Base-by-base conservation (phyloP, 75 land plant species). In the Adiantum capillusveneris region DNA sequence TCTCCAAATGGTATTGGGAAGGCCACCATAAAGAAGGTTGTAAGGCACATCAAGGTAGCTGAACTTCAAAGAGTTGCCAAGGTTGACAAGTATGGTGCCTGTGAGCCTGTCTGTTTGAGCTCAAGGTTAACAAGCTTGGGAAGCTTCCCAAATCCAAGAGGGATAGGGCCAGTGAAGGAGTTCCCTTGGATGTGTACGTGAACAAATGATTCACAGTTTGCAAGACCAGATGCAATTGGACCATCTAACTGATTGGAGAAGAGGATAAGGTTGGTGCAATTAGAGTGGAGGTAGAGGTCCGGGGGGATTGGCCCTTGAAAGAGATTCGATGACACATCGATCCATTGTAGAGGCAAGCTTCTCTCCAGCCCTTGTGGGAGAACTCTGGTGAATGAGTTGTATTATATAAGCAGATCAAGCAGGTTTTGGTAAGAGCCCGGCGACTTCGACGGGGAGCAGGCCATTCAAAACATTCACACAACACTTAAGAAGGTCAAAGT, bases 251-350 rank as follows among this genome's bases (percentile, higher is more conserved):
- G 30, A 39, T 84, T 84, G 14, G 84, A 81, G 74, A 84, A 84
- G 39, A 84, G 39, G n/a, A 80, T 70, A 62, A 84, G 70, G 57
- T 72, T 81, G 49, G 21, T 36, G 2, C 81, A 71, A 37, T 29
- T 25, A 1, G 85, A 85, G n/a, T 70, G 70, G 2, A 45, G 12
- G 64, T 84, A 84, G 22, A 84, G 68, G 16, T 56, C 79, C 25
- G 78, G 27, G 88, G 88, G 29, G 81, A 59, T 26, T 31, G 49
- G 5, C n/a, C 88, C 88, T 22, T 25, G 56, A 13, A 84, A 69
- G 29, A 50, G 51, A 56, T 84, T 84, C 20, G 81, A 77, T 9
- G 88, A 84, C 51, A 82, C 82, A 58, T 85, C 88, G 25, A 85
- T 28, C 60, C 54, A 69, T 9, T 45, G 58, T 25, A 85, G 76